phyloP scores from a whole-genome alignment of 1,139 yeast species.

The Kodamaea anthophila region DNA sequence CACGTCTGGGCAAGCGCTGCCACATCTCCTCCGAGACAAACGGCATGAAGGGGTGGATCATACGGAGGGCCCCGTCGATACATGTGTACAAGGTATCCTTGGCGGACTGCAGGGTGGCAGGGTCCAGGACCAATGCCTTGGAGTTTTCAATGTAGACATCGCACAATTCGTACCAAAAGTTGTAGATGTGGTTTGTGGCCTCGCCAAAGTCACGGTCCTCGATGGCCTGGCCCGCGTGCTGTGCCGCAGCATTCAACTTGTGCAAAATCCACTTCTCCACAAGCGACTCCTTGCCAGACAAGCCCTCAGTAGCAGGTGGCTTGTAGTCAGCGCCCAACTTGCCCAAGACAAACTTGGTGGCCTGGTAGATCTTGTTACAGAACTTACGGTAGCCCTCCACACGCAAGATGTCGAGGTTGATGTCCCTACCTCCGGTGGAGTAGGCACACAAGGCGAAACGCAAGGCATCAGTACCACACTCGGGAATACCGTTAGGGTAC shows the following conservation, averaged over 20 bases:
- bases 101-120: conserved; percentile 79
- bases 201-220: conserved; percentile 87
- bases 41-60: conserved; percentile 99
- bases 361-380: conserved; percentile 99
- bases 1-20: conserved; percentile 94
- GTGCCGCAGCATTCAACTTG: conserved; percentile 68
- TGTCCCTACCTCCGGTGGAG: conserved; percentile 98
- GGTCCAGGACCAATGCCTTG: conserved; percentile 82
- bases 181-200: conserved; percentile 80
- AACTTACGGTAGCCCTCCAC: conserved; percentile 99
- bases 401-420: conserved; percentile 90
- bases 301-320: conserved; percentile 49
- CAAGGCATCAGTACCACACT: conserved; percentile 98
- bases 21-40: conserved; percentile 95
- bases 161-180: conserved; percentile 95
- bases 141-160: conserved; percentile 98
- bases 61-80: conserved; percentile 82
- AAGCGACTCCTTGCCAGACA: conserved; percentile 78
- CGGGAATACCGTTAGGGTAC: conserved; percentile 96
- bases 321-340: conserved; percentile 82
- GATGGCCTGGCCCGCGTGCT: conserved; percentile 56
- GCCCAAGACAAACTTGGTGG: conserved; percentile 93
- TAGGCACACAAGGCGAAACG: conserved; percentile 98
- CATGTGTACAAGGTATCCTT: conserved; percentile 91
- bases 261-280: conserved; percentile 97